Percentiles rank a stretch among this genome's conserved stretches.
phyloP scores from a whole-genome alignment of 352 stramenopile genomes.

The Phytopythium boreale region DNA sequence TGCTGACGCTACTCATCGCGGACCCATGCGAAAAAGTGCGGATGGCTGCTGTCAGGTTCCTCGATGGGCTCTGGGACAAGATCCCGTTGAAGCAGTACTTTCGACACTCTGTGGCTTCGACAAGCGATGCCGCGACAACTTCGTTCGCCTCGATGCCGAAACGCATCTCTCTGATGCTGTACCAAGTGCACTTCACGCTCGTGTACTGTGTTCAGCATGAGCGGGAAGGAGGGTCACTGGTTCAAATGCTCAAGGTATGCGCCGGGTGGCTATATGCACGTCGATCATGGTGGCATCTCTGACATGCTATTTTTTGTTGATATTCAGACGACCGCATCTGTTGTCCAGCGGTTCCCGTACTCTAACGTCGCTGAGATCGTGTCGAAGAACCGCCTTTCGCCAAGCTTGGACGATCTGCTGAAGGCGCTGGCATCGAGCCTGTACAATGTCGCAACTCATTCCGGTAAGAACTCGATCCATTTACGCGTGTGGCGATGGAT shows the following conservation, averaged over 20 bases:
- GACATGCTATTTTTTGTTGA: slow-evolving; percentile 2
- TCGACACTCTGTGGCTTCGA: slow-evolving; percentile 32
- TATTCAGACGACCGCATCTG: slow-evolving; percentile 49
- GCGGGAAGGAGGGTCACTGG: slow-evolving; percentile 48
- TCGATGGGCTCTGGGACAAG: slow-evolving; percentile 82
- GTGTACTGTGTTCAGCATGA: slow-evolving; percentile 84
- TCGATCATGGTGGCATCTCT: not conserved
- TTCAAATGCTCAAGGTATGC: slow-evolving; percentile 70
- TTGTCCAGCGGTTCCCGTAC: slow-evolving; percentile 83
- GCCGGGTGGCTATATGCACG: no score
- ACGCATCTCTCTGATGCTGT: slow-evolving; percentile 79
- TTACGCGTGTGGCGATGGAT: not conserved
- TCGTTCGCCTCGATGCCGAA: slow-evolving; percentile 86
- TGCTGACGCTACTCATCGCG: slow-evolving; percentile 73
- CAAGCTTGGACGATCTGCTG: slow-evolving; percentile 57
- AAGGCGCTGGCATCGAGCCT: slow-evolving; percentile 68
- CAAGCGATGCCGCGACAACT: slow-evolving; percentile 43
- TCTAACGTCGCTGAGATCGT: slow-evolving; percentile 47
- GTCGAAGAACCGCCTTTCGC: slow-evolving; percentile 47
- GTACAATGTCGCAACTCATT: slow-evolving; percentile 51
- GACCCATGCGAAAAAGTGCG: slow-evolving; percentile 77
- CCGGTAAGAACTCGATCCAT: slow-evolving; percentile 29
- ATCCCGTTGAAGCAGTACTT: slow-evolving; percentile 84
- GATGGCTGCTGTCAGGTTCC: slow-evolving; percentile 68
- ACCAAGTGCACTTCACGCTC: slow-evolving; percentile 78